Evolutionary conservation across 345 rosid species (phyloP), one percentile per base, ranked within the genome.

Genomic region (Brassica cretica): DNA sequence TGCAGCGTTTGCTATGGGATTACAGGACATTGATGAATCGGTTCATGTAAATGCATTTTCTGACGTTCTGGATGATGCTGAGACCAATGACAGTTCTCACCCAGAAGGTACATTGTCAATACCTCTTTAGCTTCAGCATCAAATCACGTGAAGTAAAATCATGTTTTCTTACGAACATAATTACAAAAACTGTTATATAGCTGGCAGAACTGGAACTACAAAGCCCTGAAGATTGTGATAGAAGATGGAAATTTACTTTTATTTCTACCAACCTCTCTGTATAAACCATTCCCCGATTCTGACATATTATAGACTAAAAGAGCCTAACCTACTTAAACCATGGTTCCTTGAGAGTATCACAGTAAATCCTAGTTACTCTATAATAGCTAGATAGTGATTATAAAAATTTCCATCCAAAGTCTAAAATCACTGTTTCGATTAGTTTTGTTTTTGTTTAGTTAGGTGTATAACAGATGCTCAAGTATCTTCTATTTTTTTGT

Each of bases 1-100:
- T 83, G 98, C 97, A 74, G 99, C 99, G 7, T 89, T 88, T 86
- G 89, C 99, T 78, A 59, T 95, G 77, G 99, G 99, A 63, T 81
- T 93, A 76, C 94, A 90, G 70, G 96, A 95, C 80, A 87, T 93
- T 75, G 98, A 95, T 83, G 99, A 95, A 90, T 80, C 90, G 70
- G 94, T 85, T 78, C 79, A 91, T 82, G 83, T 88, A 65, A 92
- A 88, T 84, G 64, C 86, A 70, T 87, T 81, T 78, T 72, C 88
- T 63, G 97, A 91, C 27, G 76, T 68, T 72, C 78, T 71, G 64
- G 97, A 93, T 82, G 96, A 91, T 84, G 73, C 90, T 51, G 99
- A 91, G 75, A 79, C 83, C 68, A 87, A 81, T 75, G 99, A 90
- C 70, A 89, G 84, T 59, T 88, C 99, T 44, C 89, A 88, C 78